A percentile compares a stretch with the other conserved stretches of the same genome.
phyloP scores from a whole-genome alignment of 257 asterid species.

The Penstemon newberryi region DNA sequence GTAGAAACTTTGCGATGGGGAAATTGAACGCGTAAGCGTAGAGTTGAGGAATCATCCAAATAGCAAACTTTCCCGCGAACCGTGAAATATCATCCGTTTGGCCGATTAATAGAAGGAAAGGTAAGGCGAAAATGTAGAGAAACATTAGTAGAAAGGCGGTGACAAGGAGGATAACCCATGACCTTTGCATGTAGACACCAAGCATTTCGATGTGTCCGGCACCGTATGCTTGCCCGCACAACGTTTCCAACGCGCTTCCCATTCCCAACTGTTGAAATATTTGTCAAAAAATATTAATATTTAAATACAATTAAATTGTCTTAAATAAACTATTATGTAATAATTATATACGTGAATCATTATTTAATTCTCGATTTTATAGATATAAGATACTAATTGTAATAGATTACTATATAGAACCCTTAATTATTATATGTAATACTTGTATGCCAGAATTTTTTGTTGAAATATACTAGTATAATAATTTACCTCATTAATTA shows the following conservation, averaged over 20 bases:
- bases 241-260: slow-evolving; percentile 45
- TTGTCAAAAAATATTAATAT: not conserved
- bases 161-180: slow-evolving; percentile 47
- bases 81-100: slow-evolving; percentile 41
- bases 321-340: not conserved
- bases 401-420: too few relatives aligned
- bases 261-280: slow-evolving; percentile 42
- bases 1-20: slow-evolving; percentile 55
- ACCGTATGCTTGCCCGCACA: slow-evolving; percentile 48
- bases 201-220: slow-evolving; percentile 50
- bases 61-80: slow-evolving; percentile 37
- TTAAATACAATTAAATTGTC: not conserved
- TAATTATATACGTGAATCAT: not conserved
- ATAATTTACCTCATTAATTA: too few relatives aligned
- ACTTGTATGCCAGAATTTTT: too few relatives aligned
- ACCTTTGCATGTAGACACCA: slow-evolving; percentile 52
- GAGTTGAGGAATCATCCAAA: slow-evolving; percentile 66
- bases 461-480: too few relatives aligned
- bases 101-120: slow-evolving; percentile 39
- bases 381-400: too few relatives aligned
- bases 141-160: slow-evolving; percentile 37
- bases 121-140: slow-evolving; percentile 41
- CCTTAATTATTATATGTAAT: too few relatives aligned
- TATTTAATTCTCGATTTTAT: too few relatives aligned
- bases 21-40: slow-evolving; percentile 55